These are phyloP conservation scores for Blastobotrys malaysiensis DNA, from an alignment of 1,139 yeast species.

Conservation along the genomic window DNA sequence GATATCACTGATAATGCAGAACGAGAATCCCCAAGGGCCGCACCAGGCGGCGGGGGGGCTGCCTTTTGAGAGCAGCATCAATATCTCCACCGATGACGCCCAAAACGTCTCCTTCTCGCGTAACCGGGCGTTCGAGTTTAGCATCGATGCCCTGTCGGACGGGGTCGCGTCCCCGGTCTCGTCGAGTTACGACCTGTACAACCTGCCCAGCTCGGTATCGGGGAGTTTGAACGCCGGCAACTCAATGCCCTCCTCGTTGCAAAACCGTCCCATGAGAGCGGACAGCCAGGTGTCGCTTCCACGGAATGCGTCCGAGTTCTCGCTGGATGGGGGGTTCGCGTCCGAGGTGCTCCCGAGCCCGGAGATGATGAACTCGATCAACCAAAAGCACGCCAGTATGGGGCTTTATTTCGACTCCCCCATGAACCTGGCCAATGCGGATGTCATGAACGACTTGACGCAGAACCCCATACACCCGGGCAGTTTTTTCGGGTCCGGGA, in stretches of 20 bases:
- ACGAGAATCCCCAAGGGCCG: neutral
- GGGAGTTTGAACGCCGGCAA: no score
- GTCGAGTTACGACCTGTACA: conserved; percentile 8
- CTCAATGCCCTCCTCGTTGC: no score
- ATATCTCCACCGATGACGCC: neutral
- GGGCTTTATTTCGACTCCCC: neutral
- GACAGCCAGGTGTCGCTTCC: neutral
- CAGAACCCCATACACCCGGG: neutral
- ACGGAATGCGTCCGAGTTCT: neutral
- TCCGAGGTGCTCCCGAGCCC: neutral
- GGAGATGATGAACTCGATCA: neutral
- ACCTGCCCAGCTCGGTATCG: conserved; percentile 3
- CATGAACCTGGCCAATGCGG: neutral
- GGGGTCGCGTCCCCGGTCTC: conserved; percentile 23
- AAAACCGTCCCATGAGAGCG: neutral
- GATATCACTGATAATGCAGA: neutral
- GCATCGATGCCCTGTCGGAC: conserved; percentile 29
- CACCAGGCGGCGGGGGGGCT: neutral
- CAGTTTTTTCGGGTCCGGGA: neutral
- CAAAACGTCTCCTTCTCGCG: neutral
- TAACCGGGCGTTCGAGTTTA: conserved; percentile 25
- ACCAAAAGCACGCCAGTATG: neutral
- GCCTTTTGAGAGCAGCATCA: neutral
- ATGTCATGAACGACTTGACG: neutral
- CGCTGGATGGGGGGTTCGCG: neutral